Evolutionary conservation across 768 basidiomycete species (phyloP), one percentile per base, ranked within the genome.

Genomic region (Termitomyces sp.): DNA sequence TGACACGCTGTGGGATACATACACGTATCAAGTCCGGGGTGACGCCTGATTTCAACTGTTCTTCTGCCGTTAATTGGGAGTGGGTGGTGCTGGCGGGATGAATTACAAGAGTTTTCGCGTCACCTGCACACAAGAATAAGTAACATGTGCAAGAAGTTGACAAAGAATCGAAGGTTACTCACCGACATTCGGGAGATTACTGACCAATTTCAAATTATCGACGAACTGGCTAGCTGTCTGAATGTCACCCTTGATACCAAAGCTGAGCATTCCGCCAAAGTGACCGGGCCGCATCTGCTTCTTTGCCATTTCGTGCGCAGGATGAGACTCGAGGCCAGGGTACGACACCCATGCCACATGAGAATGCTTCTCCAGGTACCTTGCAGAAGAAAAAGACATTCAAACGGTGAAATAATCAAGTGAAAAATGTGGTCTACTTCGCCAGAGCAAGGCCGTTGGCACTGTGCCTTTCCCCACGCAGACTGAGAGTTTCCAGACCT

Each of bases 81-180:
- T 93, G 90, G 0, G 90, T 92, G 24, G 91, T 91, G 24, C 81
- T 80, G 5, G 85, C 87, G 1, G 90, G 89, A 65, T 89, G 87
- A 57, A 92, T 88, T 41, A 89, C 86, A 16, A 92, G 79, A 7
- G 86, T 90, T 72, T 92, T 90, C n/a, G 86, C 84, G 58, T 88
- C 86, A 28, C 84, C 82, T 78, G 57, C 24, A 10, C 10, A 35
- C 22, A 33, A 50, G 30, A 22, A 40, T 24, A 32, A 35, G 16
- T 35, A 13, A 32, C 28, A 24, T 50, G 24, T 38, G n/a, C 18
- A 35, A 20, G 22, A 41, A 7, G 8, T 22, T 24, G 18, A 33
- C 24, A 50, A 45, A 32, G 33, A 36, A 28, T 10, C 8, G 33
- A 11, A 49, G 1, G 5, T 36, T 0, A 74, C 77, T 58, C 47